Conservation (phyloP, 1,284 basidiomycete genomes). For the Mycosarcoma maydis region DNA sequence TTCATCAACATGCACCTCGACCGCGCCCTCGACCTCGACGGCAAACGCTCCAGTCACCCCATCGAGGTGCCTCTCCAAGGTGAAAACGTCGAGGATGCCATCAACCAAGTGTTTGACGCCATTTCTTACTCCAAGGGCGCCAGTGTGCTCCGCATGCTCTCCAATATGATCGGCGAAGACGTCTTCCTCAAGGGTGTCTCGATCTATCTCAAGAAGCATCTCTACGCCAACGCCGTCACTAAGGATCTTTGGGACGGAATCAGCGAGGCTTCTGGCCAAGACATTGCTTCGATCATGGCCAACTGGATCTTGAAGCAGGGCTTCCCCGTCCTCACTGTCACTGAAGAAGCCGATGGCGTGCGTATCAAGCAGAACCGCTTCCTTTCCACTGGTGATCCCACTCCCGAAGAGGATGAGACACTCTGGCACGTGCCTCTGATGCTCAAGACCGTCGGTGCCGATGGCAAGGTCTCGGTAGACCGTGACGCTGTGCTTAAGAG, state of each 20-base stretch:
- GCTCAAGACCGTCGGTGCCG: slow-evolving; percentile 74
- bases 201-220: slow-evolving; percentile 85
- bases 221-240: slow-evolving; percentile 85
- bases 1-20: slow-evolving; percentile 72
- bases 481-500: slow-evolving; percentile 76
- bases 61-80: slow-evolving; percentile 80
- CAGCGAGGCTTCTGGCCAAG: slow-evolving; percentile 78
- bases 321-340: slow-evolving; percentile 83
- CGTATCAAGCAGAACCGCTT: slow-evolving; percentile 85
- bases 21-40: slow-evolving; percentile 81
- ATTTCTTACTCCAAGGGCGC: slow-evolving; percentile 69
- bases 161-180: slow-evolving; percentile 81
- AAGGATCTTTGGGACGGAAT: slow-evolving; percentile 91
- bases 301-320: slow-evolving; percentile 87
- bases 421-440: slow-evolving; percentile 87
- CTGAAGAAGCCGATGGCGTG: slow-evolving; percentile 73
- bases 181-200: slow-evolving; percentile 72
- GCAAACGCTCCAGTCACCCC: slow-evolving; percentile 90
- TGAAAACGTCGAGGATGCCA: slow-evolving; percentile 63
- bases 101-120: slow-evolving; percentile 66
- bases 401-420: slow-evolving; percentile 85
- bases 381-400: slow-evolving; percentile 78
- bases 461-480: slow-evolving; percentile 75
- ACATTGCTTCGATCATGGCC: slow-evolving; percentile 85
- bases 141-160: slow-evolving; percentile 89